phyloP scores from a whole-genome alignment of 192 early-diverging fungal genomes.

The Mortierella hygrophila region DNA sequence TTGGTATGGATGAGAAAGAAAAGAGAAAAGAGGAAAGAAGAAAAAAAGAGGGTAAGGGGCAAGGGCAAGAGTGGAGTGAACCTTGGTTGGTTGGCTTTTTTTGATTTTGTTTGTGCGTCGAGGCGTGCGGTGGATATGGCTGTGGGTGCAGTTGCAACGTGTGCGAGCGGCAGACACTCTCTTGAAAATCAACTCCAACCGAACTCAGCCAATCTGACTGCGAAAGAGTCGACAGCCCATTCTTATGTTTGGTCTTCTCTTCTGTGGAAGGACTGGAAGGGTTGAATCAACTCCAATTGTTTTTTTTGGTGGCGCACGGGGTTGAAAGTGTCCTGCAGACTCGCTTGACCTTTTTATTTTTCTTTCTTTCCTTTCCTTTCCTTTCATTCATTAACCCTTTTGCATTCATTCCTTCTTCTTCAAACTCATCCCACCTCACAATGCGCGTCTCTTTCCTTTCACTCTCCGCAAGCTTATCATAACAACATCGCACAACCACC shows the following conservation, averaged over 20 bases:
- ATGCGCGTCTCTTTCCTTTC: not conserved
- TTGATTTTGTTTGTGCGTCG: not conserved
- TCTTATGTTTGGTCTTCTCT: not conserved
- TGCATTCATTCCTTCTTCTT: not conserved
- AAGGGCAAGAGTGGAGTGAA: not conserved
- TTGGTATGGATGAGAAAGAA: not conserved
- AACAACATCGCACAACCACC: not conserved
- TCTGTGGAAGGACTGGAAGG: not conserved
- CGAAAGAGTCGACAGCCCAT: not conserved
- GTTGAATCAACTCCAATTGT: not conserved
- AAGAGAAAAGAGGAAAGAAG: not conserved
- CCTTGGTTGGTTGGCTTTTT: too few species aligned
- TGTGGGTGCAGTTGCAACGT: not conserved
- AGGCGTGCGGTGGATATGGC: not conserved
- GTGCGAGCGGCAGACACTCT: not conserved
- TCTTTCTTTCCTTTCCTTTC: not conserved
- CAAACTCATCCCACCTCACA: not conserved
- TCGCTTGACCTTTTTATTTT: not conserved
- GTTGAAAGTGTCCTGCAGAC: not conserved
- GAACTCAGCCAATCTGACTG: not conserved
- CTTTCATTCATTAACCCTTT: not conserved
- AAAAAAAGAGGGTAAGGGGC: not conserved
- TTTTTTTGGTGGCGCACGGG: not conserved
- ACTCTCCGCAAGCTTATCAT: not conserved
- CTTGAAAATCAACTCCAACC: not conserved